These are phyloP conservation scores for Pichia californica DNA, from an alignment of 805 yeast genomes.

Conservation along the genomic window DNA sequence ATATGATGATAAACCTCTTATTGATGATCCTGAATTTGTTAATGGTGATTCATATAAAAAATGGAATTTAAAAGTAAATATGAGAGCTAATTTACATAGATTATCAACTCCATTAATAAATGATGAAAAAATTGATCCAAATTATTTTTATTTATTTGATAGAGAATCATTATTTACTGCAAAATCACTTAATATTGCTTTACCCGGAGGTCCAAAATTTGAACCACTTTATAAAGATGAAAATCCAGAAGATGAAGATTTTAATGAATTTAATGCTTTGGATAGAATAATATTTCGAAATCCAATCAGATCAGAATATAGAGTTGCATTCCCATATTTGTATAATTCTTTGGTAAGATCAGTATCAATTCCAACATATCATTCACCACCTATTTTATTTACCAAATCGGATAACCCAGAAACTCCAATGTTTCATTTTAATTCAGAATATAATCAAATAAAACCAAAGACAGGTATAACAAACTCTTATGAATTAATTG, in stretches of 20 bases:
- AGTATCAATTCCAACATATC: slow-evolving; percentile 57
- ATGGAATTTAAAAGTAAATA: slow-evolving; percentile 60
- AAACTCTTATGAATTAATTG: slow-evolving; percentile 12
- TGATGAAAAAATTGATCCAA: slow-evolving; percentile 45
- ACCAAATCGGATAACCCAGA: slow-evolving; percentile 43
- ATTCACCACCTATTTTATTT: slow-evolving; percentile 52
- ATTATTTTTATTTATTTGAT: slow-evolving; percentile 68
- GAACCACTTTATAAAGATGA: slow-evolving; percentile 73
- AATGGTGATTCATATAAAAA: slow-evolving; percentile 73
- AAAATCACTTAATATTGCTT: slow-evolving; percentile 76
- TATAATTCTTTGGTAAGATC: slow-evolving; percentile 72
- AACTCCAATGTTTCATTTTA: slow-evolving; percentile 50
- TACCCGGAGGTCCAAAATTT: slow-evolving; percentile 96
- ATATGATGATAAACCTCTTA: slow-evolving; percentile 69
- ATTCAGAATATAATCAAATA: slow-evolving; percentile 52
- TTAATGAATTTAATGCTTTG: slow-evolving; percentile 82
- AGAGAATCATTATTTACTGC: slow-evolving; percentile 80
- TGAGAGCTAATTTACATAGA: slow-evolving; percentile 60
- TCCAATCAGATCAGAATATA: slow-evolving; percentile 75
- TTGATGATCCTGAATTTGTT: slow-evolving; percentile 46
- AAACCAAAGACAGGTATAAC: slow-evolving; percentile 21
- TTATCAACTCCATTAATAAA: slow-evolving; percentile 66
- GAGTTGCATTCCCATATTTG: slow-evolving; percentile 79
- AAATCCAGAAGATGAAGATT: slow-evolving; percentile 64
- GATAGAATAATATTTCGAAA: slow-evolving; percentile 79